A percentile compares a stretch with the other conserved stretches of the same genome.
These are phyloP conservation scores for Bipolaris zeicola DNA, from an alignment of 2,329 filamentous ascomycete genomes.

Conservation along the genomic window DNA sequence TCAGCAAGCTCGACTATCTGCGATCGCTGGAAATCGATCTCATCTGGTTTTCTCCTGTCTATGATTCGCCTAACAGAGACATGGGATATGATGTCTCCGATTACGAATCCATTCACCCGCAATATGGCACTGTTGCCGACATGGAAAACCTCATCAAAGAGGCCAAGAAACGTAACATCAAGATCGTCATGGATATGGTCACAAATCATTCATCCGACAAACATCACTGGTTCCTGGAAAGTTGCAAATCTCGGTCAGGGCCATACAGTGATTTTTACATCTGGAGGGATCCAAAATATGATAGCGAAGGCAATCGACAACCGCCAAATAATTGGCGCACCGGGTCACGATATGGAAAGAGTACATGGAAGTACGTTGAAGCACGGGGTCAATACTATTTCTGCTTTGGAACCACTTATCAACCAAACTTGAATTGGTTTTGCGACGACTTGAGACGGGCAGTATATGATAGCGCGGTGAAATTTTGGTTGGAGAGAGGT, in stretches of 20 bases:
- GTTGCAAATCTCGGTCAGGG: constrained; percentile 64
- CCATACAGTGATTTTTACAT: constrained; percentile 75
- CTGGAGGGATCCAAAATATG: constrained; percentile 64
- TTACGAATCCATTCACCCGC: constrained; percentile 68
- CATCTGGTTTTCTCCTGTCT: constrained; percentile 72
- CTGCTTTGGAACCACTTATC: constrained; percentile 53
- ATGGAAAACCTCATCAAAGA: constrained; percentile 66
- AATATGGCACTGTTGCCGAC: constrained; percentile 70
- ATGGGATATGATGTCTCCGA: constrained; percentile 75
- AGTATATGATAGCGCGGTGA: background rate
- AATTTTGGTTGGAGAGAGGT: background rate
- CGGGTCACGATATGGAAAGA: constrained; percentile 52
- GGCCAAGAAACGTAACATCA: constrained; percentile 68
- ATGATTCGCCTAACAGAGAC: constrained; percentile 67
- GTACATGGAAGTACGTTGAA: constrained; percentile 41
- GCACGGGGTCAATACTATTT: constrained; percentile 50
- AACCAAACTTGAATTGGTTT: constrained; percentile 57
- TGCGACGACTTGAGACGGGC: background rate
- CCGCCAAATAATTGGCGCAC: constrained; percentile 63
- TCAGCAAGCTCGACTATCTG: constrained; percentile 59
- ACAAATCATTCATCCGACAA: constrained; percentile 78
- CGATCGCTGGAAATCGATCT: constrained; percentile 64
- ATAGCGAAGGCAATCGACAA: constrained; percentile 58
- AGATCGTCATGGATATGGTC: constrained; percentile 75
- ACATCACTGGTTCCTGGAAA: constrained; percentile 74